Evolutionary conservation across 768 basidiomycete species (phyloP).

Genomic region (Lenzites betulinus): DNA sequence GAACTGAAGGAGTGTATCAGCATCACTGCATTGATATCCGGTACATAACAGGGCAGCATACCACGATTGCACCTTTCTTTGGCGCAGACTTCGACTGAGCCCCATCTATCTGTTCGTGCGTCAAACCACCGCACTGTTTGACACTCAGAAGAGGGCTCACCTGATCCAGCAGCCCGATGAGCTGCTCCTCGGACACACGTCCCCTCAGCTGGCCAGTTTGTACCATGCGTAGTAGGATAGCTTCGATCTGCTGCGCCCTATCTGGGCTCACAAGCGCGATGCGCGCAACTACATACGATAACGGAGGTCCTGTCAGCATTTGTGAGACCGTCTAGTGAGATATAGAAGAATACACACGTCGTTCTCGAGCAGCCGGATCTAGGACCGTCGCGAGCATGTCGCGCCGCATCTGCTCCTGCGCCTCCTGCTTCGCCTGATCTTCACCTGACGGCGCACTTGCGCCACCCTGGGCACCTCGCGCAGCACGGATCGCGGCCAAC

Average conservation of each 20-base stretch:
- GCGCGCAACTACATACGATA: conserved; percentile 64
- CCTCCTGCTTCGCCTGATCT: conserved; percentile 50
- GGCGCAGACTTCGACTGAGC: conserved; percentile 38
- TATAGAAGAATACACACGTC: conserved; percentile 49
- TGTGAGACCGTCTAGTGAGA: background rate
- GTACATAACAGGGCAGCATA: conserved; percentile 25
- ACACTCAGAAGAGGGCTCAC: conserved; percentile 38
- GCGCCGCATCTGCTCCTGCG: conserved; percentile 76
- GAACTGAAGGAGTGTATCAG: conserved; percentile 23
- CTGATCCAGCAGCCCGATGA: conserved; percentile 87
- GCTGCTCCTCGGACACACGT: conserved; percentile 74
- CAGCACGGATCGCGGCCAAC: conserved; percentile 47
- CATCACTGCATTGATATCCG: background rate
- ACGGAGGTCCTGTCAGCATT: background rate
- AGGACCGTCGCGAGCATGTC: conserved; percentile 79
- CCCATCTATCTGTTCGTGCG: conserved; percentile 43
- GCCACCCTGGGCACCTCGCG: conserved; percentile 38
- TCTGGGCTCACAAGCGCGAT: conserved; percentile 87
- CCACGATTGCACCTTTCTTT: conserved; percentile 45
- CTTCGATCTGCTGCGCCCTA: conserved; percentile 78
- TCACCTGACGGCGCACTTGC: conserved; percentile 45
- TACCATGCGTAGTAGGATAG: conserved; percentile 77
- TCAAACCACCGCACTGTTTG: background rate
- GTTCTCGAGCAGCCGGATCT: conserved; percentile 76
- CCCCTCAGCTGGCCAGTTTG: conserved; percentile 81